phyloP scores from a whole-genome alignment of 352 stramenopile species.

The Globisporangium splendens region DNA sequence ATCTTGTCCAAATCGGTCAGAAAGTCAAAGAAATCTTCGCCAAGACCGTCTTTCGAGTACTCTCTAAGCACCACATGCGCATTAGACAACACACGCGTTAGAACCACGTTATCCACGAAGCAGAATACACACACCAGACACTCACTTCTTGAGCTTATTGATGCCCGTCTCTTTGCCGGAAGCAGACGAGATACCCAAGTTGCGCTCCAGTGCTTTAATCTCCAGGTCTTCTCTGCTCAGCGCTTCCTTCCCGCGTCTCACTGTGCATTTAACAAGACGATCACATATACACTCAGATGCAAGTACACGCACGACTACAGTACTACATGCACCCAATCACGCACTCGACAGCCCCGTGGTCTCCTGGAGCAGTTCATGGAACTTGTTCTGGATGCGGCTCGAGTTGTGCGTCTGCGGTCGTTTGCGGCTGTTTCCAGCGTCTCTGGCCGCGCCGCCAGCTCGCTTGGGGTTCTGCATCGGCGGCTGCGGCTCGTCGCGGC shows the following conservation, averaged over 20 bases:
- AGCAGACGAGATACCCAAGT: constrained; percentile 43
- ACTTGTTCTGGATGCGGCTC: constrained; percentile 58
- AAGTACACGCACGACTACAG: neutral
- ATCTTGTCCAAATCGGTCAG: constrained; percentile 67
- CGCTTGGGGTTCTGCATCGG: constrained; percentile 11
- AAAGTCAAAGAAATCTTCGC: constrained; percentile 82
- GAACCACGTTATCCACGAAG: neutral
- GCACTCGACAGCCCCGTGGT: constrained; percentile 37
- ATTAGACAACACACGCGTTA: neutral
- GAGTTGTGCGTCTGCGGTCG: constrained; percentile 9
- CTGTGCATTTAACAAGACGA: neutral
- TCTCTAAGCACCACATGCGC: constrained; percentile 32
- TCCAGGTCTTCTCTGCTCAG: constrained; percentile 46
- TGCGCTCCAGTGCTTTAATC: constrained; percentile 75
- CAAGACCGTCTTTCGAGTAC: constrained; percentile 73
- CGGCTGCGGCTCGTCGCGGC: constrained; percentile 13
- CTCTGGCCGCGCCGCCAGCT: constrained; percentile 7
- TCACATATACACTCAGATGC: neutral
- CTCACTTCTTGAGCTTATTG: constrained; percentile 71
- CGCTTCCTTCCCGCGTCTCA: constrained; percentile 22
- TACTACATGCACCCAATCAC: constrained; percentile 9
- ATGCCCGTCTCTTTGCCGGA: constrained; percentile 39
- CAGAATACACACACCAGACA: neutral
- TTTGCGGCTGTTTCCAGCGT: constrained; percentile 5
- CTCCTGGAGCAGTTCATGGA: constrained; percentile 76